A percentile compares a stretch with the other conserved stretches of the same genome.
phyloP scores from a whole-genome alignment of 2,329 filamentous ascomycete species.

The Anisogramma anomala region DNA sequence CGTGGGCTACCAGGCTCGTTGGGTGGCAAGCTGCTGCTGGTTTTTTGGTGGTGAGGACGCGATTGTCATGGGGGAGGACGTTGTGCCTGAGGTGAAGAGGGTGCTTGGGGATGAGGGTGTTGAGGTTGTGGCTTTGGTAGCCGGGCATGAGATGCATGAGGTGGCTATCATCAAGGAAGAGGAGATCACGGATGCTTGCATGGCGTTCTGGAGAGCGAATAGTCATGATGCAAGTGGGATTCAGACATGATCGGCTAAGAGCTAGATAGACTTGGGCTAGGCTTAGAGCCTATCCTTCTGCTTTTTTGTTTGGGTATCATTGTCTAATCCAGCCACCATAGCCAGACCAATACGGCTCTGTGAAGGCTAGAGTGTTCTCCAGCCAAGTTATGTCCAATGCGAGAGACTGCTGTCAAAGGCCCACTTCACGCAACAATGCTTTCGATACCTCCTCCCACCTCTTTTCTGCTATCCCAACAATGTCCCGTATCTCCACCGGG shows the following conservation, averaged over 20 bases:
- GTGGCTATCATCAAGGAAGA: conserved; percentile 51
- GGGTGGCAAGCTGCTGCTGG: conserved; percentile 45
- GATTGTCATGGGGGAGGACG: conserved; percentile 54
- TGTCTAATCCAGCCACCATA: conserved; percentile 1
- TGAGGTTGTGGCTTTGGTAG: conserved; percentile 44
- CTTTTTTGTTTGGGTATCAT: conserved; percentile 20
- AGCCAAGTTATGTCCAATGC: too few species aligned
- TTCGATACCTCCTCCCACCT: conserved; percentile 51
- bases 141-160: conserved; percentile 64
- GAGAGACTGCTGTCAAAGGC: too few species aligned
- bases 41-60: conserved; percentile 56
- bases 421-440: conserved; percentile 27
- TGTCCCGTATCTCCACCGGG: conserved; percentile 46
- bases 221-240: neutral
- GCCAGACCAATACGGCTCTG: too few species aligned
- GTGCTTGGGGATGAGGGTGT: conserved; percentile 47
- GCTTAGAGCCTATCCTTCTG: neutral
- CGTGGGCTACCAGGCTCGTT: conserved; percentile 25
- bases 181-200: conserved; percentile 38
- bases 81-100: conserved; percentile 46
- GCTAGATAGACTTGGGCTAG: too few species aligned
- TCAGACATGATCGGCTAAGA: too few species aligned
- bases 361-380: too few species aligned
- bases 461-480: conserved; percentile 47
- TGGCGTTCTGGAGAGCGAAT: conserved; percentile 23